These are phyloP conservation scores for Chlorophyllum brunneum DNA, from an alignment of 768 basidiomycete genomes.

Conservation along the genomic window DNA sequence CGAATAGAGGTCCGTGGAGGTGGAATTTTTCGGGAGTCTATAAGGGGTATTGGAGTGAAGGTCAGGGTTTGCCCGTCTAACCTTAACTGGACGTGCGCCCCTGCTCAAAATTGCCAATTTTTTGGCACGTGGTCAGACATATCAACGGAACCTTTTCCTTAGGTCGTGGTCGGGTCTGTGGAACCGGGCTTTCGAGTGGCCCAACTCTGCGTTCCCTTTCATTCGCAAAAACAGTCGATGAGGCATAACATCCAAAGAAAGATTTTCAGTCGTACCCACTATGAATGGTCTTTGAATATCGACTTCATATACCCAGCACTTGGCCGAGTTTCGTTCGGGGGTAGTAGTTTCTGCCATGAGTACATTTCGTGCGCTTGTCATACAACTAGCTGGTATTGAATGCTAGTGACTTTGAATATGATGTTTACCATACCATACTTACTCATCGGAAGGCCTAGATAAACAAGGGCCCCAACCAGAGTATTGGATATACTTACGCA, in stretches of 20 bases:
- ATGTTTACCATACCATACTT: constrained; percentile 5
- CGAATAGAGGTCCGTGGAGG: too few relatives aligned
- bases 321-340: too few relatives aligned
- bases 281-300: too few relatives aligned
- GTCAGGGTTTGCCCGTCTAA: background rate
- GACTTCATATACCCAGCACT: too few relatives aligned
- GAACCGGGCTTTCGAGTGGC: too few relatives aligned
- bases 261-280: too few relatives aligned
- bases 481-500: constrained; percentile 21
- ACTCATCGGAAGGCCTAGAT: constrained; percentile 8
- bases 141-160: background rate
- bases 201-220: too few relatives aligned
- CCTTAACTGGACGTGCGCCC: background rate
- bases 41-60: background rate
- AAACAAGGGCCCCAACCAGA: background rate
- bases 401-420: background rate
- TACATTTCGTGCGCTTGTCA: background rate
- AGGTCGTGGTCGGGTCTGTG: too few relatives aligned
- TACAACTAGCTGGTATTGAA: constrained; percentile 3
- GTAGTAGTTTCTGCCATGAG: too few relatives aligned
- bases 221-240: too few relatives aligned
- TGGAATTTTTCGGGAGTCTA: too few relatives aligned
- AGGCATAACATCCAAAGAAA: too few relatives aligned
- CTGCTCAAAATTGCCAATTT: background rate
- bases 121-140: background rate